phyloP scores from a whole-genome alignment of 2,329 filamentous ascomycete genomes.

The Fusarium marasasianum region DNA sequence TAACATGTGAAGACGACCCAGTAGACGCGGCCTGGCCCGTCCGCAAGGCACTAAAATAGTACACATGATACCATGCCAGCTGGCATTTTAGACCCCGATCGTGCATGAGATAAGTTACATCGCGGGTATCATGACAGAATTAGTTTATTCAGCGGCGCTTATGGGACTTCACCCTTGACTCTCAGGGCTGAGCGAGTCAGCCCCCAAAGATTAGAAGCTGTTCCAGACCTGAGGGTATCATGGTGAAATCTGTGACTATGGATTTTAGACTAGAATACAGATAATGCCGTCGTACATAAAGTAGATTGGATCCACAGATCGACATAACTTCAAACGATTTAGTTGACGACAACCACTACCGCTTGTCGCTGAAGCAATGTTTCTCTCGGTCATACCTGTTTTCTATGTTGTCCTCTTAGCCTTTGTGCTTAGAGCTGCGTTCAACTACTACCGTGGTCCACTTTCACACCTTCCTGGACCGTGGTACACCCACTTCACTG shows the following conservation, averaged over 20 bases:
- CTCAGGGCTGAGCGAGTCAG: not conserved
- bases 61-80: not conserved
- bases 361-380: not conserved
- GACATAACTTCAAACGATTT: not conserved
- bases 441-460: not conserved
- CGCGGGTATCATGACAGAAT: not conserved
- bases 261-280: no score
- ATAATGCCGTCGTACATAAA: not conserved
- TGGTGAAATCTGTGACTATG: not conserved
- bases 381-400: not conserved
- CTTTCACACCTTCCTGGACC: not conserved
- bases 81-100: not conserved
- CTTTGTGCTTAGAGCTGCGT: not conserved
- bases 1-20: not conserved
- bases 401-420: not conserved
- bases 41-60: not conserved
- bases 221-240: not conserved
- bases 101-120: not conserved
- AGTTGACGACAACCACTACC: not conserved
- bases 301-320: not conserved
- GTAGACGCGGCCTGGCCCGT: not conserved
- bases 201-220: not conserved
- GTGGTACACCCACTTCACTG: slow-evolving; percentile 3
- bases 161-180: not conserved
- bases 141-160: not conserved